These are phyloP conservation scores for Albophoma yamanashiensis DNA, from an alignment of 2,329 filamentous ascomycete genomes.

Conservation along the genomic window DNA sequence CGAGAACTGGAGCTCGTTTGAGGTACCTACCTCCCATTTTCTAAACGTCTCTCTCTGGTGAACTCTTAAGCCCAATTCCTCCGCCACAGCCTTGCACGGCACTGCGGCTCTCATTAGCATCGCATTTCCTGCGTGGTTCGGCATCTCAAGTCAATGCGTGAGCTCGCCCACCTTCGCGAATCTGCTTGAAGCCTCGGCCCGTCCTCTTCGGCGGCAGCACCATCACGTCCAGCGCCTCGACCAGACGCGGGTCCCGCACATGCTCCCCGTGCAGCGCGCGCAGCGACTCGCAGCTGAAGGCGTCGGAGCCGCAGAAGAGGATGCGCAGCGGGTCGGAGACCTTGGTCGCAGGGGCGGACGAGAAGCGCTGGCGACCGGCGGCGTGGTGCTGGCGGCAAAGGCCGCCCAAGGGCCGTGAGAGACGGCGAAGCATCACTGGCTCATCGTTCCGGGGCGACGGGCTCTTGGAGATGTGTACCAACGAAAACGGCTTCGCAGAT, in stretches of 20 bases:
- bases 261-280: slow-evolving; percentile 56
- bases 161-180: slow-evolving; percentile 49
- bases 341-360: slow-evolving; percentile 6
- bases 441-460: neutral
- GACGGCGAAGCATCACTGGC: slow-evolving; percentile 9
- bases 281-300: slow-evolving; percentile 75
- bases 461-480: neutral
- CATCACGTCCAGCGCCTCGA: slow-evolving; percentile 76
- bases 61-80: slow-evolving; percentile 51
- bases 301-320: slow-evolving; percentile 89
- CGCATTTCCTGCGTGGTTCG: neutral
- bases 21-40: slow-evolving; percentile 56
- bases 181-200: slow-evolving; percentile 60
- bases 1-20: neutral
- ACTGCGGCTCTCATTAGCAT: slow-evolving; percentile 33
- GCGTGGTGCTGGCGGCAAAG: slow-evolving; percentile 3
- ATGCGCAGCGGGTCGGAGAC: slow-evolving; percentile 59
- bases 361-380: slow-evolving; percentile 8
- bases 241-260: slow-evolving; percentile 35
- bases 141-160: neutral
- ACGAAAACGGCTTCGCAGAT: too few relatives aligned
- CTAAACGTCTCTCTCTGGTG: slow-evolving; percentile 76
- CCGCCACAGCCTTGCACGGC: slow-evolving; percentile 59
- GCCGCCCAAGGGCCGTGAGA: slow-evolving; percentile 3
- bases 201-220: slow-evolving; percentile 68